A percentile compares a stretch with the other conserved stretches of the same genome.
These are phyloP conservation scores for Irpex sp. DNA, from an alignment of 1,284 basidiomycete genomes.

Conservation along the genomic window DNA sequence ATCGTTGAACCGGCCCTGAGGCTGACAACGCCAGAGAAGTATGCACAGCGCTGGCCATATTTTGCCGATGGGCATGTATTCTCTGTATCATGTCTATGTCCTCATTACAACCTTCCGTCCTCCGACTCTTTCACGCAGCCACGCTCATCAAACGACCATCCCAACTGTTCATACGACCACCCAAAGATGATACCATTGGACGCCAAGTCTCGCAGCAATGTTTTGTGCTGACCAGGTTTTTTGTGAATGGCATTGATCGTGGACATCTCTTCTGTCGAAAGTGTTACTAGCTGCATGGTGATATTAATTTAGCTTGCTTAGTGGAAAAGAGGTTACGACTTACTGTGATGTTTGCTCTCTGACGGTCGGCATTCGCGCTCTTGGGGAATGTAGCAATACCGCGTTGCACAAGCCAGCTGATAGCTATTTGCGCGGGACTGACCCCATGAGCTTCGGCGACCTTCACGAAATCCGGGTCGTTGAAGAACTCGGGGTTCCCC, in stretches of 20 bases:
- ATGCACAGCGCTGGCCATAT: too few species aligned
- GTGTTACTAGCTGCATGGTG: constrained; percentile 30
- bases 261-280: constrained; percentile 37
- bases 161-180: constrained; percentile 49
- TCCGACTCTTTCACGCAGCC: constrained; percentile 5
- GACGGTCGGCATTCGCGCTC: constrained; percentile 42
- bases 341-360: constrained; percentile 45
- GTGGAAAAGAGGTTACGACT: constrained; percentile 4
- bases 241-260: constrained; percentile 37
- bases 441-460: constrained; percentile 45
- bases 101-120: too few species aligned
- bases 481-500: constrained; percentile 21
- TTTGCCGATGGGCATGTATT: too few species aligned
- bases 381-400: constrained; percentile 44
- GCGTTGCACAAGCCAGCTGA: constrained; percentile 48
- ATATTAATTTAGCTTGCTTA: neutral
- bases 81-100: too few species aligned
- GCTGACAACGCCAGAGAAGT: too few species aligned
- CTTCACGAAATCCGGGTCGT: constrained; percentile 28
- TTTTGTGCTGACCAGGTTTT: constrained; percentile 43
- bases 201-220: constrained; percentile 32
- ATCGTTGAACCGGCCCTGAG: too few species aligned
- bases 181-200: constrained; percentile 37
- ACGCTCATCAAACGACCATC: constrained; percentile 34
- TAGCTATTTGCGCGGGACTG: constrained; percentile 47